Base-by-base conservation (phyloP, 208 protist species). In the Tritrichomonas foetus region DNA sequence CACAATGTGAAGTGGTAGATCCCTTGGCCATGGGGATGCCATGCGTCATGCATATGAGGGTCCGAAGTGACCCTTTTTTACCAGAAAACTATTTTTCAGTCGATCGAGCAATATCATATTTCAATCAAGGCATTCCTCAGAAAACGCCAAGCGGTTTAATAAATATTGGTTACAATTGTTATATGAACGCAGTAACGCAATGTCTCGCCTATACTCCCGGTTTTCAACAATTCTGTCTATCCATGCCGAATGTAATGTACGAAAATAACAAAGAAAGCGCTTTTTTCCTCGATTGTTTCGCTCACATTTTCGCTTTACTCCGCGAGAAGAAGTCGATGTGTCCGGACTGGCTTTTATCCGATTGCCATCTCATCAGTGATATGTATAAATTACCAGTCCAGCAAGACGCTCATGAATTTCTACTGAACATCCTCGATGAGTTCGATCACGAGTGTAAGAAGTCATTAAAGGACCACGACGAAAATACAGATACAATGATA, bases 381-480 rank as follows among this genome's bases (percentile, higher is more conserved):
- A 47, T 33, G 33, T 53, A 47, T 16, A 47, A 89, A 89, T 57
- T 20, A n/a, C 41, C 41, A 11, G 30, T 89, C 16, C 78, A 89
- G 39, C 78, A 89, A 39, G 78, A 89, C 16, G 78, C 78, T 16
- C 78, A 89, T 50, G 78, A 89, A 39, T 89, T 44, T 89, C 44
- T 89, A 2, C 39, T 89, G 8, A 27, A 16, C 27, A 44, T 89
- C 0, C 20, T 89, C 3, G 47, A 89, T 49, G 14, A 61, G 0
- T 89, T 89, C 30, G 78, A 89, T 20, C 14, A 89, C n/a, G 78
- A 89, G 27, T 89, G 78, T 16, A 22, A 3, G 14, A 1, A 9
- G 1, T n/a, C 78, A n/a, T n/a, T 53, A 53, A 27, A 57, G 16
- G 39, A 89, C 14, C 8, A 1, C 11, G 39, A 82, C 30, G 74